A percentile compares a stretch with the other conserved stretches of the same genome.
These are phyloP conservation scores for Debaryomyces castellii DNA, from an alignment of 805 yeast species.

Conservation along the genomic window DNA sequence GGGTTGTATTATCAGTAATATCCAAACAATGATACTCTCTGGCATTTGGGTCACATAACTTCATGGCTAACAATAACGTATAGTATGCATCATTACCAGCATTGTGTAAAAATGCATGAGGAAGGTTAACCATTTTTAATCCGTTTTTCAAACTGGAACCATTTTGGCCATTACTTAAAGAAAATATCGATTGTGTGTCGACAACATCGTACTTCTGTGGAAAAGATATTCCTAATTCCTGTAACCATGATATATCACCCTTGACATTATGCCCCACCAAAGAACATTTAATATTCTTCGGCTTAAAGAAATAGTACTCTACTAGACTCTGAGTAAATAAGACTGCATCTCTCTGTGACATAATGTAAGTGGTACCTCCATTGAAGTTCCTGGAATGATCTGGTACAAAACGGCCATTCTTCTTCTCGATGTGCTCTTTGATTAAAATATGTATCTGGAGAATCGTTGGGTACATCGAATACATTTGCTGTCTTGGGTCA, in stretches of 20 bases:
- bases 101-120: slow-evolving; percentile 61
- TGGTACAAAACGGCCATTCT: slow-evolving; percentile 55
- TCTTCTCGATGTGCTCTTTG: slow-evolving; percentile 37
- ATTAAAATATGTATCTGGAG: slow-evolving; percentile 44
- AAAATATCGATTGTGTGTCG: slow-evolving; percentile 53
- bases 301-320: slow-evolving; percentile 39
- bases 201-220: slow-evolving; percentile 30
- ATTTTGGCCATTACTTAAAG: slow-evolving; percentile 35
- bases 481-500: slow-evolving; percentile 49
- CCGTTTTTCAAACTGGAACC: slow-evolving; percentile 45
- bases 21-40: slow-evolving; percentile 15
- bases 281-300: slow-evolving; percentile 13
- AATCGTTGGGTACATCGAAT: slow-evolving; percentile 38
- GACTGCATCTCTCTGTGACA: slow-evolving; percentile 36
- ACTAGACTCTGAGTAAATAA: slow-evolving; percentile 42
- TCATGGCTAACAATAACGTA: slow-evolving; percentile 51
- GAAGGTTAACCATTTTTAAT: slow-evolving; percentile 46
- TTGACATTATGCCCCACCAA: slow-evolving; percentile 60
- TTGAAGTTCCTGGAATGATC: slow-evolving; percentile 52
- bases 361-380: slow-evolving; percentile 47
- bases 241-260: slow-evolving; percentile 60
- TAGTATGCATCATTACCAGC: slow-evolving; percentile 72
- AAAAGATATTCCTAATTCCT: slow-evolving; percentile 42
- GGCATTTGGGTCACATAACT: slow-evolving; percentile 46
- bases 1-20: neutral